These are phyloP conservation scores for Sphaerostilbella broomeana DNA, from an alignment of 2,329 filamentous ascomycete species.

Conservation along the genomic window DNA sequence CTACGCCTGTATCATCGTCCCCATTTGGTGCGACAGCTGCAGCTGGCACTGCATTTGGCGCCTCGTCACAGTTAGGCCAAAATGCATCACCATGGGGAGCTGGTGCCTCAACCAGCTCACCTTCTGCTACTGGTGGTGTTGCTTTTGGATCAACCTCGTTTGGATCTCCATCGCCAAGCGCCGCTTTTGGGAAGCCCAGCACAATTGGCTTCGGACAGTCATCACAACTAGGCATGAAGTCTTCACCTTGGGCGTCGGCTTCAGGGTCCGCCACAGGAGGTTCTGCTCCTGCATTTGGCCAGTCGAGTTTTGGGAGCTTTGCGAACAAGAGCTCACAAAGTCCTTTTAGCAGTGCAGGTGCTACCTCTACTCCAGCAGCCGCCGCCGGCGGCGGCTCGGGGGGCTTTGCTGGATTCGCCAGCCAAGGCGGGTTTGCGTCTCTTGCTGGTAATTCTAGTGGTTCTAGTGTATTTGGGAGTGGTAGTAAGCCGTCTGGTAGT, in stretches of 20 bases:
- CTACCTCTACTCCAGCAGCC: conserved; percentile 21
- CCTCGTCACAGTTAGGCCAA: conserved; percentile 42
- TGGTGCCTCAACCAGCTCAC: conserved; percentile 22
- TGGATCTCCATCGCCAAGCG: conserved; percentile 30
- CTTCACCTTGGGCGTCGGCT: conserved; percentile 47
- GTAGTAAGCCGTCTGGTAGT: conserved; percentile 30
- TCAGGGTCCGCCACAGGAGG: conserved; percentile 8
- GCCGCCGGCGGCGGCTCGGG: conserved; percentile 32
- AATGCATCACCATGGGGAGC: conserved; percentile 47
- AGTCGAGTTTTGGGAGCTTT: conserved; percentile 42
- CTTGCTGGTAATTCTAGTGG: conserved; percentile 32
- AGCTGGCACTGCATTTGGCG: conserved; percentile 40
- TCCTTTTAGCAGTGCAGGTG: conserved; percentile 34
- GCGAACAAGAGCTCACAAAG: conserved; percentile 29
- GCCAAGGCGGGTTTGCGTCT: conserved; percentile 49
- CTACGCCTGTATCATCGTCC: conserved; percentile 25
- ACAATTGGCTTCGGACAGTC: conserved; percentile 49
- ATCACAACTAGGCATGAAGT: conserved; percentile 39
- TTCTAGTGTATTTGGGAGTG: conserved; percentile 31
- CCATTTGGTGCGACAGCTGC: conserved; percentile 37
- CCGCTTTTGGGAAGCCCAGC: conserved; percentile 45
- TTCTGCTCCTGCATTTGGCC: conserved; percentile 45
- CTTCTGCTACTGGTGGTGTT: conserved; percentile 26
- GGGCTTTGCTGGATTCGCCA: conserved; percentile 50
- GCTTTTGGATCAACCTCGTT: conserved; percentile 43